Evolutionary conservation across 441 rosid genomes (phyloP).

Genomic region (Populus trichocarpa): DNA sequence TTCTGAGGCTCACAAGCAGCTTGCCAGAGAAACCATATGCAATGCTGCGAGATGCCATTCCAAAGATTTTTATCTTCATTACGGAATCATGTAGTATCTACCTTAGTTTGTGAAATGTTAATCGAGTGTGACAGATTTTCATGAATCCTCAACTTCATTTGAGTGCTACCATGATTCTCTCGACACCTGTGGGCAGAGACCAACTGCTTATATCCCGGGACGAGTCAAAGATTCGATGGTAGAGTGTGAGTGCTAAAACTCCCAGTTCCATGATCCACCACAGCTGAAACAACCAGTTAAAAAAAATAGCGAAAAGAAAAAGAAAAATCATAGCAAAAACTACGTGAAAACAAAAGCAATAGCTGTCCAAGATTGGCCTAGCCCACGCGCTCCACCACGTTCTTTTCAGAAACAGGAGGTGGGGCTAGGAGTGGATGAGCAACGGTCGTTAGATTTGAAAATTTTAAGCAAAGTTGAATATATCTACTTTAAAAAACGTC

Average conservation of each 20-base stretch:
- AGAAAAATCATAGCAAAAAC: too few species aligned
- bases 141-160: neutral
- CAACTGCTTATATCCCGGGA: neutral
- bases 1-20: neutral
- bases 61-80: too few species aligned
- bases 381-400: neutral
- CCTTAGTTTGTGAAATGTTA: too few species aligned
- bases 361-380: neutral
- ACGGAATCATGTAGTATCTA: too few species aligned
- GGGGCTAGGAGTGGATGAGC: neutral
- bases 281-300: neutral
- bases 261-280: too few species aligned
- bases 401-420: neutral
- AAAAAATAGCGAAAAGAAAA: neutral
- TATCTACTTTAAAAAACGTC: neutral
- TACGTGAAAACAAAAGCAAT: neutral
- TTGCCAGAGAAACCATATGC: neutral
- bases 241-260: too few species aligned
- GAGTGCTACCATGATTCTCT: neutral
- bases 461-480: neutral
- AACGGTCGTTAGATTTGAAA: conserved; percentile 49
- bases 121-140: too few species aligned
- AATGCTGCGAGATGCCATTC: neutral
- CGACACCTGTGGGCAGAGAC: neutral
- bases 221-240: too few species aligned